Evolutionary conservation across 2,329 filamentous ascomycete species (phyloP).

Genomic region (Emergomyces africanus): DNA sequence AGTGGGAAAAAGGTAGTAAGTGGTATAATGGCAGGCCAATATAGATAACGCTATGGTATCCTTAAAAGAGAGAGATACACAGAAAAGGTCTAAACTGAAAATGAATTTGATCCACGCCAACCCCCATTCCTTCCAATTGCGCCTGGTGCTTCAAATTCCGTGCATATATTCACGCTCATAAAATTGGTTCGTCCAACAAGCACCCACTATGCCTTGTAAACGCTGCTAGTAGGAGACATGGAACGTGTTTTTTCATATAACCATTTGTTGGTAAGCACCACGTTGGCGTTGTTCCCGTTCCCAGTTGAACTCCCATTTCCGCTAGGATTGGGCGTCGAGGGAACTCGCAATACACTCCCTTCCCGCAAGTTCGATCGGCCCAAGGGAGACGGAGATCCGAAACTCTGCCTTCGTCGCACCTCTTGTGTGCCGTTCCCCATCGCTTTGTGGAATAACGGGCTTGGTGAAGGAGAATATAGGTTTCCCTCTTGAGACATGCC

Average conservation of each 20-base stretch:
- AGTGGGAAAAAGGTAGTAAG: not conserved
- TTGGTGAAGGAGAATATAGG: conserved; percentile 41
- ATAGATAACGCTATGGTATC: not conserved
- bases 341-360: conserved; percentile 42
- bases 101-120: not conserved
- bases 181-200: not conserved
- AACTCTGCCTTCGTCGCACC: conserved; percentile 45
- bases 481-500: conserved; percentile 29
- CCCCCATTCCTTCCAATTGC: not conserved
- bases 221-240: conserved; percentile 26
- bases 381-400: conserved; percentile 45
- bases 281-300: conserved; percentile 53
- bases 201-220: conserved; percentile 11
- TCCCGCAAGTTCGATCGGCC: conserved; percentile 34
- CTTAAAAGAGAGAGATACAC: not conserved
- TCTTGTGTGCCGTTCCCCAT: conserved; percentile 34
- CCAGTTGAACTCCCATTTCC: conserved; percentile 38
- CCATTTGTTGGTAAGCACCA: conserved; percentile 86
- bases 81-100: not conserved
- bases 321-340: conserved; percentile 55
- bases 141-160: not conserved
- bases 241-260: conserved; percentile 64
- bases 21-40: not conserved
- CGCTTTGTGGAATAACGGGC: conserved; percentile 56
- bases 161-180: not conserved